Evolutionary conservation across 208 protist genomes (phyloP).

Genomic region (Acanthamoeba triangularis): DNA sequence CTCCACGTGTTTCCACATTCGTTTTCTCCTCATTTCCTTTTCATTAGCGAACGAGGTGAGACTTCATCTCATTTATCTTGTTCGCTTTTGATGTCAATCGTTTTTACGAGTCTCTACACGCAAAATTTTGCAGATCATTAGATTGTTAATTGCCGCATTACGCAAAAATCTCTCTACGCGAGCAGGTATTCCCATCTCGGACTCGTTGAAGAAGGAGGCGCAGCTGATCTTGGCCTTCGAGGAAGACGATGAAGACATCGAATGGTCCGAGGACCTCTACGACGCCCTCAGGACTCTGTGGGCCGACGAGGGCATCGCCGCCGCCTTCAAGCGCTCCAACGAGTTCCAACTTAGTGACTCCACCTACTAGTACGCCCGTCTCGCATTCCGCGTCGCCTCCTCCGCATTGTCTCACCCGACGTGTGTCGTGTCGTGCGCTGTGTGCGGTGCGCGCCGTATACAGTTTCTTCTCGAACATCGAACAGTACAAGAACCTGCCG

Average conservation of each 20-base stretch:
- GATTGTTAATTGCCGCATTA: neutral
- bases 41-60: neutral
- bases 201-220: constrained; percentile 17
- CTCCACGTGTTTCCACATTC: neutral
- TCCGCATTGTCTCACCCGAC: neutral
- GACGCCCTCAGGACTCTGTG: constrained; percentile 84
- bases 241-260: constrained; percentile 28
- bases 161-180: neutral
- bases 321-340: constrained; percentile 81
- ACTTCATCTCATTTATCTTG: neutral
- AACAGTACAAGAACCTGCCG: constrained; percentile 77
- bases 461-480: constrained; percentile 92
- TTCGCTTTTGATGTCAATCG: neutral
- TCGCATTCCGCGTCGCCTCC: neutral
- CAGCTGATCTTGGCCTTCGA: neutral
- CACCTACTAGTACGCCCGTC: constrained; percentile 87
- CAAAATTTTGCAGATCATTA: neutral
- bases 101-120: no score
- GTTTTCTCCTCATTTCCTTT: neutral
- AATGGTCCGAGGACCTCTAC: constrained; percentile 50
- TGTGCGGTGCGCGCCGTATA: no score
- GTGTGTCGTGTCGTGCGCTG: neutral
- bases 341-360: constrained; percentile 91
- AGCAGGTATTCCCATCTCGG: constrained; percentile 10
- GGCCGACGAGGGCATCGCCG: constrained; percentile 86